These are phyloP conservation scores for Fraxinus angustifolia DNA, from an alignment of 305 asterid genomes.

Conservation along the genomic window DNA sequence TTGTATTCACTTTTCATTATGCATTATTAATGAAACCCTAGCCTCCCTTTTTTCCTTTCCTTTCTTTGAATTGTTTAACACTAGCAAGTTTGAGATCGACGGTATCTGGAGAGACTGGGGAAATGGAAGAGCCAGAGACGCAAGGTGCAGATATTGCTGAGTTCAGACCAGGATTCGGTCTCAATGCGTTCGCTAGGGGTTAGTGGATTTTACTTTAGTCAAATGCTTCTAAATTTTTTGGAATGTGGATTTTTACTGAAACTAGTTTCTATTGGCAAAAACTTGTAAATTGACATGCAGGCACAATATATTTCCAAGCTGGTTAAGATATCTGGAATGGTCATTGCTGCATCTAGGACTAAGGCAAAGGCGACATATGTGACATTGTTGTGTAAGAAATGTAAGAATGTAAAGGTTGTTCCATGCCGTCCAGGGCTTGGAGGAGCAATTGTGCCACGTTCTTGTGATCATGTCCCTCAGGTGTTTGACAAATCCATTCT, in stretches of 20 bases:
- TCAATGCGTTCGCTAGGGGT: conserved; percentile 92
- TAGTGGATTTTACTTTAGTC: conserved; percentile 29
- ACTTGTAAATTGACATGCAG: conserved; percentile 32
- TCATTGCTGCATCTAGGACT: conserved; percentile 95
- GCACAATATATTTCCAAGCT: conserved; percentile 85
- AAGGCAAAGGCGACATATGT: conserved; percentile 96
- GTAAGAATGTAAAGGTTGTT: conserved; percentile 79
- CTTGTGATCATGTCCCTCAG: conserved; percentile 86
- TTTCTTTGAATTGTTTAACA: no score
- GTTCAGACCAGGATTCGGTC: conserved; percentile 76
- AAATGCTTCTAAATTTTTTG: background rate
- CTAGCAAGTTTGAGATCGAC: no score
- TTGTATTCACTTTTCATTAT: no score
- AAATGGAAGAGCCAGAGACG: conserved; percentile 85
- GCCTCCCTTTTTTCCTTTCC: no score
- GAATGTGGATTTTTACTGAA: background rate
- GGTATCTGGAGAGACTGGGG: conserved; percentile 81
- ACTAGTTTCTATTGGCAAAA: conserved; percentile 4
- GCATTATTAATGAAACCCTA: no score
- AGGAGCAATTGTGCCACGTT: conserved; percentile 91
- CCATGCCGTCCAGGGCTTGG: conserved; percentile 99
- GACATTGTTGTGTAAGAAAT: conserved; percentile 80
- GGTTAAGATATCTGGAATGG: conserved; percentile 88
- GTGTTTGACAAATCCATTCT: conserved; percentile 28
- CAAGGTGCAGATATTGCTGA: conserved; percentile 85